phyloP scores from a whole-genome alignment of 2,329 filamentous ascomycete genomes.

The Pseudogymnoascus sp. region DNA sequence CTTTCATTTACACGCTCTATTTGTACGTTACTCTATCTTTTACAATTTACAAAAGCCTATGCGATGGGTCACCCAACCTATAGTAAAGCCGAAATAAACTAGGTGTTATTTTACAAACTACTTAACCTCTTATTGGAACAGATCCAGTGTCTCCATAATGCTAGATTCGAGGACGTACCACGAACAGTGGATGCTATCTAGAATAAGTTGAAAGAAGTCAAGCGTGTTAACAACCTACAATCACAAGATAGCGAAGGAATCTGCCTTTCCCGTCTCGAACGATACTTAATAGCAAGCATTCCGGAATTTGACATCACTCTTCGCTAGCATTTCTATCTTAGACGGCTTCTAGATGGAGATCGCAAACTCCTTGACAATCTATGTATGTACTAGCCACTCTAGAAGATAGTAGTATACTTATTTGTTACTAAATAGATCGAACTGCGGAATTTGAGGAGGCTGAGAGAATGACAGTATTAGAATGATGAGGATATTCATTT shows the following conservation, averaged over 20 bases:
- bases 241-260: background rate
- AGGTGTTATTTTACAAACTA: background rate
- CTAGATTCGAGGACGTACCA: background rate
- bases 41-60: background rate
- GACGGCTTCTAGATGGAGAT: background rate
- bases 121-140: background rate
- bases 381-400: background rate
- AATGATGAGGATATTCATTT: background rate
- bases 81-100: background rate
- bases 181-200: background rate
- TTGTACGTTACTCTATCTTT: background rate
- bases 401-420: background rate
- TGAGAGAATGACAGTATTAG: background rate
- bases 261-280: background rate
- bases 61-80: background rate
- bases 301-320: background rate
- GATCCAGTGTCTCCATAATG: background rate
- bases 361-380: background rate
- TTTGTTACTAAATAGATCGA: background rate
- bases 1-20: too few relatives aligned
- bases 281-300: background rate
- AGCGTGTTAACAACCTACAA: background rate
- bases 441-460: too few relatives aligned
- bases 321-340: background rate
- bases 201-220: background rate